Percentiles rank a stretch among this genome's conserved stretches.
Evolutionary conservation across 2,329 filamentous ascomycete species (phyloP).

Genomic region (Arthrobotrys musiformis): DNA sequence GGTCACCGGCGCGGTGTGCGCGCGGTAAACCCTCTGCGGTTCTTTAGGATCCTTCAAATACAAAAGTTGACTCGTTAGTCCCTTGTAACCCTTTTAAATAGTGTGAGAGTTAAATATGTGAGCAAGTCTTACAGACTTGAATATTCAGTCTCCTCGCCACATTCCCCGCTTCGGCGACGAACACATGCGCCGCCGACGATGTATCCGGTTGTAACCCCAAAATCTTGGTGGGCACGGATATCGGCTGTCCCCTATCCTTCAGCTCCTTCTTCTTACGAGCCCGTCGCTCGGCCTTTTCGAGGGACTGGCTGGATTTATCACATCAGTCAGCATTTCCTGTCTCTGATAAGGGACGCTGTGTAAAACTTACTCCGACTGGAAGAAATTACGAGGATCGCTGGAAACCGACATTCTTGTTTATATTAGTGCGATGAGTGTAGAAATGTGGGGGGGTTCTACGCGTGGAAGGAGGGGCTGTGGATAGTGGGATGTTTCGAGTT

Average conservation of each 20-base stretch:
- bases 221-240: constrained; percentile 85
- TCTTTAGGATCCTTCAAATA: constrained; percentile 37
- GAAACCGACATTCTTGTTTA: constrained; percentile 74
- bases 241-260: constrained; percentile 84
- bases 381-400: constrained; percentile 82
- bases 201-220: constrained; percentile 78
- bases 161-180: constrained; percentile 88
- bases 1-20: constrained; percentile 82
- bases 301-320: constrained; percentile 62
- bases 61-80: no score
- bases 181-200: constrained; percentile 71
- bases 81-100: no score
- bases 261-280: constrained; percentile 74
- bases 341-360: background rate
- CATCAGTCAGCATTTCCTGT: no score
- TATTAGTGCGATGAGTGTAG: background rate
- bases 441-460: constrained; percentile 15
- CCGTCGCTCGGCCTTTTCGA: constrained; percentile 66
- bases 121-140: constrained; percentile 71
- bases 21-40: constrained; percentile 68
- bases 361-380: constrained; percentile 82
- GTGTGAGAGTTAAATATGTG: no score
- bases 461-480: constrained; percentile 14
- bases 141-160: constrained; percentile 78
- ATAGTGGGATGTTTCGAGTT: constrained; percentile 29